phyloP scores from a whole-genome alignment of 768 basidiomycete species.

The Hygrocybe coccinea region DNA sequence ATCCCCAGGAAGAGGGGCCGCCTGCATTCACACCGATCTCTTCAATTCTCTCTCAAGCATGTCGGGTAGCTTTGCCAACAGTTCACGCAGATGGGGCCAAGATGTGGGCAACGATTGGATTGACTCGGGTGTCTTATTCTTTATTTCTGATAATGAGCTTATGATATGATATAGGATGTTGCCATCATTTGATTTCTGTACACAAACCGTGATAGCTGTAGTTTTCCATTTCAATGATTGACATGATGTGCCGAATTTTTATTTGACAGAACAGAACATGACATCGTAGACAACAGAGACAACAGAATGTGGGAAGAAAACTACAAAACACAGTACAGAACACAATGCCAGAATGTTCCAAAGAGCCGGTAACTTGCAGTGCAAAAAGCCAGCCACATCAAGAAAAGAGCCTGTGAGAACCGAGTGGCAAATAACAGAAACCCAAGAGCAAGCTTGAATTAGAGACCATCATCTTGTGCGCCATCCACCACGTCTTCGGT shows the following conservation, averaged over 20 bases:
- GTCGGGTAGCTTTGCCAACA: neutral
- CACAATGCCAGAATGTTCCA: neutral
- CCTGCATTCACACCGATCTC: neutral
- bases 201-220: neutral
- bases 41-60: neutral
- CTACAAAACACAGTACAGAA: neutral
- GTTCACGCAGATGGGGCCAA: neutral
- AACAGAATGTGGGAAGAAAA: neutral
- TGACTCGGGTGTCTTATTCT: neutral
- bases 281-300: neutral
- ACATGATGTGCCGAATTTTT: neutral
- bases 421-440: neutral
- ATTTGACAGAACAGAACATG: neutral
- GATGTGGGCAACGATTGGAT: neutral
- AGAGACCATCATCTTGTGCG: neutral
- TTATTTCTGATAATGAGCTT: neutral
- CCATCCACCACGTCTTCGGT: neutral
- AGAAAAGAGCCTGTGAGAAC: neutral
- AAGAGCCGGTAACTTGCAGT: neutral
- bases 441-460: neutral
- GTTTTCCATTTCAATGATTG: neutral
- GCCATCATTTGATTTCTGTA: neutral
- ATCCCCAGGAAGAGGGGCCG: neutral
- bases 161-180: neutral
- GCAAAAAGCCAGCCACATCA: neutral